Base-by-base conservation (phyloP, 208 protist genomes). In the Trypanosoma vivax region DNA sequence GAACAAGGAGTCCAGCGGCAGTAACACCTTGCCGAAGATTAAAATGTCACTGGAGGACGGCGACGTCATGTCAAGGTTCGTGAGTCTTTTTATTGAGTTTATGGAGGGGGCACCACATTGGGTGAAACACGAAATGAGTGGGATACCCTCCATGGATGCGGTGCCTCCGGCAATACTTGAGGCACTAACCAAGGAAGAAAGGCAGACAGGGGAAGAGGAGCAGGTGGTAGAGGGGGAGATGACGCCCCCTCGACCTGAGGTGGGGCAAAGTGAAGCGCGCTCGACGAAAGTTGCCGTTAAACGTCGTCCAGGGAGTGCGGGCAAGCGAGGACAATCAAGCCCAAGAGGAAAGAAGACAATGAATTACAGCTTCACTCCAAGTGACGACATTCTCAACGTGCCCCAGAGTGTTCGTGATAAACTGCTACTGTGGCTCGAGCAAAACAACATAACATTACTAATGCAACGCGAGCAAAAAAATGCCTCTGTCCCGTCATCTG, bases 361-460 rank as follows among this genome's bases (percentile, higher is more conserved):
- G 29, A 5, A 24, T 25, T 35, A 16, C 27, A 34, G 13, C 11
- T 47, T 16, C 29, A 50, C 23, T 18, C 39, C 37, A 11, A 53
- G 34, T 19, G 35, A 59, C 2, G 13, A 5, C 16, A 51, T 48
- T 31, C 5, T 53, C 25, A n/a, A 19, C 11, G 27, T 30, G 18
- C 40, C 50, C 11, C 6, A 51, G 24, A 28, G 29, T 35, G 33
- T 59, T 52, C 42, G 41, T 13, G 21, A 45, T 21, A 24, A 16
- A 0, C 27, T 66, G 14, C 18, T 47, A 14, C 16, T n/a, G 18
- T 66, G 60, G 60, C 37, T 53, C 27, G 35, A 66, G 9, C 6
- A 29, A 23, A 39, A 59, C 28, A 30, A 27, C 5, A 37, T 66
- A 25, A 27, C 16, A 5, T 41, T 65, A 33, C n/a, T 43, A 21